Evolutionary conservation across 2,329 filamentous ascomycete genomes (phyloP).

Genomic region (Ophiocordyceps australis): DNA sequence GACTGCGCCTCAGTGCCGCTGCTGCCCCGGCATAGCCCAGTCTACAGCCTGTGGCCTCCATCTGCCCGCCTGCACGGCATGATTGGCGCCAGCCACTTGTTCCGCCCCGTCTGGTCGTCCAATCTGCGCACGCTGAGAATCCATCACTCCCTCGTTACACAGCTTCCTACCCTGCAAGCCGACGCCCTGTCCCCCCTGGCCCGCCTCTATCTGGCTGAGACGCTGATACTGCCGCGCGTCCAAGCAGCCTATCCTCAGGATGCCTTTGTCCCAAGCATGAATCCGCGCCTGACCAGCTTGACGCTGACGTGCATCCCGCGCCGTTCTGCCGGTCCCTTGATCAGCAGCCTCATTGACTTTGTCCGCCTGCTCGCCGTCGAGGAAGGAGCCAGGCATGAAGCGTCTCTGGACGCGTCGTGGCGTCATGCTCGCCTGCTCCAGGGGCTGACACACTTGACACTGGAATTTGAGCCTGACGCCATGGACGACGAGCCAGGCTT

Average conservation of each 20-base stretch:
- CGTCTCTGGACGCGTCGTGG: constrained; percentile 7
- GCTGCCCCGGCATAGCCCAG: constrained; percentile 7
- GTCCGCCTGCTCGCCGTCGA: constrained; percentile 27
- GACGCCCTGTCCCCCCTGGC: constrained; percentile 16
- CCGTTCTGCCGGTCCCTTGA: constrained; percentile 29
- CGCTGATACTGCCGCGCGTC: constrained; percentile 19
- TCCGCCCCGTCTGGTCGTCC: constrained; percentile 32
- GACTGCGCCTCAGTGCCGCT: constrained; percentile 25
- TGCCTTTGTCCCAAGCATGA: constrained; percentile 34
- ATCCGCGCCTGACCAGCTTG: constrained; percentile 32
- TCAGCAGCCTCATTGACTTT: constrained; percentile 27
- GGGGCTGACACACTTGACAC: constrained; percentile 32
- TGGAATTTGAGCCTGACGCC: constrained; percentile 33
- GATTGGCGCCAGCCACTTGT: constrained; percentile 24
- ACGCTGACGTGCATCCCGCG: constrained; percentile 36
- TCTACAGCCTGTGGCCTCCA: constrained; percentile 8
- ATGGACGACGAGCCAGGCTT: constrained; percentile 20
- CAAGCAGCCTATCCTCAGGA: constrained; percentile 26
- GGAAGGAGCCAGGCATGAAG: constrained; percentile 23
- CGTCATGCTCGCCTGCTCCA: constrained; percentile 23
- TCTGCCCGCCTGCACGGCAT: constrained; percentile 20
- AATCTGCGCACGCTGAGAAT: constrained; percentile 33
- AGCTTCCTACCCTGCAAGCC: constrained; percentile 25
- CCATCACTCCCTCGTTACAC: constrained; percentile 43
- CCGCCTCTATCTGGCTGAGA: constrained; percentile 25